A percentile compares a stretch with the other conserved stretches of the same genome.
phyloP scores from a whole-genome alignment of 331 rosid species.

The Erythrophleum ivorense region DNA sequence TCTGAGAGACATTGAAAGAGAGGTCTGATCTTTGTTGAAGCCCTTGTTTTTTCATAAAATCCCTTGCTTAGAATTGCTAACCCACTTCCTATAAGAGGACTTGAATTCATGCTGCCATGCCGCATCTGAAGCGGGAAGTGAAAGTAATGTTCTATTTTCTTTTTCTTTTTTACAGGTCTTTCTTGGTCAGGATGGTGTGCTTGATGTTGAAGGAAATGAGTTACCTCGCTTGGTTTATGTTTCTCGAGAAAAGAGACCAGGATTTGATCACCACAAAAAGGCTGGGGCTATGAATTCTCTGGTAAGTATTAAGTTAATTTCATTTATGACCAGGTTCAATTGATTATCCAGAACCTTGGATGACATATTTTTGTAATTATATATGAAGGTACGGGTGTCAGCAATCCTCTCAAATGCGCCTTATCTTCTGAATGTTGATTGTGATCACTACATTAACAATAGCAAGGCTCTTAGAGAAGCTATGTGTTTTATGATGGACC shows the following conservation, averaged over 20 bases:
- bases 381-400: slow-evolving; percentile 74
- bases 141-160: neutral
- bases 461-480: slow-evolving; percentile 95
- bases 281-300: slow-evolving; percentile 96
- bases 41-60: neutral
- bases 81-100: neutral
- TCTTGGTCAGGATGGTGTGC: slow-evolving; percentile 77
- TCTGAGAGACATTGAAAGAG: neutral
- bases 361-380: slow-evolving; percentile 23
- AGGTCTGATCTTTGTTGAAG: neutral
- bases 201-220: slow-evolving; percentile 80
- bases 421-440: slow-evolving; percentile 79
- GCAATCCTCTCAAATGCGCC: slow-evolving; percentile 88
- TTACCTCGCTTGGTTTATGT: slow-evolving; percentile 83
- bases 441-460: slow-evolving; percentile 94
- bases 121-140: slow-evolving; percentile 3
- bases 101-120: slow-evolving; percentile 1
- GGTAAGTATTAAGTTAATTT: slow-evolving; percentile 47
- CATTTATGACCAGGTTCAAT: slow-evolving; percentile 10
- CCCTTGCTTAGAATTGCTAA: neutral
- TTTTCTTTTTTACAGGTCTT: slow-evolving; percentile 56
- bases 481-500: slow-evolving; percentile 99
- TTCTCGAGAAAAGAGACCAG: slow-evolving; percentile 91
- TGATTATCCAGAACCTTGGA: neutral
- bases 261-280: slow-evolving; percentile 91